Evolutionary conservation across 108 stramenopile genomes (phyloP).

Genomic region (Stephanodiscus minutulus): DNA sequence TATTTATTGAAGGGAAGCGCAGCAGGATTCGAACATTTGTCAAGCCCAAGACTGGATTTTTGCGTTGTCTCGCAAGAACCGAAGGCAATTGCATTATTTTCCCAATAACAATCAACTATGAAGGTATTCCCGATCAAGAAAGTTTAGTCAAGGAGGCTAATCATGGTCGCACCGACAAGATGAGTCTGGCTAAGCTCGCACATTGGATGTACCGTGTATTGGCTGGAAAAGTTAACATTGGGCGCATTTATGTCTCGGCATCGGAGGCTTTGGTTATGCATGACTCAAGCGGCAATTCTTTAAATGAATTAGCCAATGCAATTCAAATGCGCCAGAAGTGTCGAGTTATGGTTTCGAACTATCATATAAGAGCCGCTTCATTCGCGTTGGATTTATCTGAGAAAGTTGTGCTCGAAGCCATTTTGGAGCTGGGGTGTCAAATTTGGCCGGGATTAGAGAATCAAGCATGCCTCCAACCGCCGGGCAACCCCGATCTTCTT

Average conservation of each 20-base stretch:
- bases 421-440: conserved; percentile 53
- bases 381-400: conserved; percentile 44
- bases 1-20: conserved; percentile 85
- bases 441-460: conserved; percentile 38
- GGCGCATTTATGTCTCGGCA: conserved; percentile 76
- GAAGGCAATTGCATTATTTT: conserved; percentile 59
- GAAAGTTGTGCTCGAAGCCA: conserved; percentile 35
- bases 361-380: conserved; percentile 67
- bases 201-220: conserved; percentile 42
- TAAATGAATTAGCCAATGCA: conserved; percentile 37
- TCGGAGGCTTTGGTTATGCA: conserved; percentile 51
- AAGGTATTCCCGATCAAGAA: conserved; percentile 76
- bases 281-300: conserved; percentile 6
- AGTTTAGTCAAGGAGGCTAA: conserved; percentile 59
- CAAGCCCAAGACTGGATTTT: conserved; percentile 80
- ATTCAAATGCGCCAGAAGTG: conserved; percentile 67
- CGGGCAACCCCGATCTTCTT: conserved; percentile 35
- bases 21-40: conserved; percentile 82
- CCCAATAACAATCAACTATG: conserved; percentile 87
- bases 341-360: conserved; percentile 55
- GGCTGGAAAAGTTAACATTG: conserved; percentile 60
- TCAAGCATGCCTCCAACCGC: conserved; percentile 5
- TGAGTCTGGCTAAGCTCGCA: conserved; percentile 34
- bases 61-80: conserved; percentile 58
- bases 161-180: conserved; percentile 13